These are phyloP conservation scores for Agaricus blazei DNA, from an alignment of 768 basidiomycete genomes.

Conservation along the genomic window DNA sequence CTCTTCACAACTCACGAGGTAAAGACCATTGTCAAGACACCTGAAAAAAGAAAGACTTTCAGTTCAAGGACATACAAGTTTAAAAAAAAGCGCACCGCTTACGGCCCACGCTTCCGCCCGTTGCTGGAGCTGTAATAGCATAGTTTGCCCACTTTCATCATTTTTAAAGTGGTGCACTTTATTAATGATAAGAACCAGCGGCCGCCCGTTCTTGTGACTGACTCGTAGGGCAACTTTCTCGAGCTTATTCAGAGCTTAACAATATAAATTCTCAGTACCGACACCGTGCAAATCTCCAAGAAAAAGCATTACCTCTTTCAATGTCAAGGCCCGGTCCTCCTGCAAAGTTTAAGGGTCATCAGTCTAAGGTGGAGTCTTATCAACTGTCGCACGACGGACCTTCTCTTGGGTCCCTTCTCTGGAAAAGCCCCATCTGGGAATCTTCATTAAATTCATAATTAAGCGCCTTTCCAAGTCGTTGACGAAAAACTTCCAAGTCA, in stretches of 20 bases:
- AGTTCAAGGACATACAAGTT: not conserved
- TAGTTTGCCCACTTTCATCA: slow-evolving; percentile 68
- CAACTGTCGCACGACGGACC: slow-evolving; percentile 25
- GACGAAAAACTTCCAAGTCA: slow-evolving; percentile 80
- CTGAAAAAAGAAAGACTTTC: slow-evolving; percentile 24
- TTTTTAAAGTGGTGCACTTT: slow-evolving; percentile 75
- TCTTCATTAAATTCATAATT: slow-evolving; percentile 87
- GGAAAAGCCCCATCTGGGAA: slow-evolving; percentile 75
- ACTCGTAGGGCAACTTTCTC: slow-evolving; percentile 78
- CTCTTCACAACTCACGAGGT: slow-evolving; percentile 45
- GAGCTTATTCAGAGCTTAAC: slow-evolving; percentile 69
- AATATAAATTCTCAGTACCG: not conserved
- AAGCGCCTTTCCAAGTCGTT: slow-evolving; percentile 80
- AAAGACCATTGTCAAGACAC: slow-evolving; percentile 77
- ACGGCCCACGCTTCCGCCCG: slow-evolving; percentile 84
- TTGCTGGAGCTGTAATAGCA: slow-evolving; percentile 85
- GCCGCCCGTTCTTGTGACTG: slow-evolving; percentile 51
- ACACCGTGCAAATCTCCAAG: not conserved
- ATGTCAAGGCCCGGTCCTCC: slow-evolving; percentile 78
- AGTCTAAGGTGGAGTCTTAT: not conserved
- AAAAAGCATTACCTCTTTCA: slow-evolving; percentile 53
- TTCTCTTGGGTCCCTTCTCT: slow-evolving; percentile 79
- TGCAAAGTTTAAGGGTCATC: slow-evolving; percentile 15
- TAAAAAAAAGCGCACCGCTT: slow-evolving; percentile 65
- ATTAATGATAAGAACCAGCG: slow-evolving; percentile 78